Percentiles rank a stretch among this genome's conserved stretches.
phyloP scores from a whole-genome alignment of 768 basidiomycete species.

The Obba rivulosa region DNA sequence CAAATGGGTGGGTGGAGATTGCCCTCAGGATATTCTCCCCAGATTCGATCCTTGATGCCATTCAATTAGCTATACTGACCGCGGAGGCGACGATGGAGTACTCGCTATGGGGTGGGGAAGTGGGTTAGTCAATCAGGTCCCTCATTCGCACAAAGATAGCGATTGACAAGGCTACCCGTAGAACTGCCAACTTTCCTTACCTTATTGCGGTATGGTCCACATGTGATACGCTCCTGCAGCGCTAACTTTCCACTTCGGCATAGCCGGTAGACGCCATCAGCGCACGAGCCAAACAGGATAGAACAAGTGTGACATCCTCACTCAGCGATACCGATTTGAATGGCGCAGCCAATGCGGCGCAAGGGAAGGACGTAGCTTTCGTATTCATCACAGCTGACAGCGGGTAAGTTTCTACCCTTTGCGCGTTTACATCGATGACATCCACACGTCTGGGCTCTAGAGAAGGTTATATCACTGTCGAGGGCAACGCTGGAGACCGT shows the following conservation, averaged over 20 bases:
- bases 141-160: too few species aligned
- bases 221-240: neutral
- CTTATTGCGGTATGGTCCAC: slow-evolving; percentile 33
- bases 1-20: slow-evolving; percentile 41
- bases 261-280: slow-evolving; percentile 39
- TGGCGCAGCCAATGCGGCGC: slow-evolving; percentile 37
- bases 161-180: slow-evolving; percentile 8
- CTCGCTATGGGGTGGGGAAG: slow-evolving; percentile 53
- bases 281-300: slow-evolving; percentile 27
- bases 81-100: slow-evolving; percentile 56
- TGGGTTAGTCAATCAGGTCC: slow-evolving; percentile 14
- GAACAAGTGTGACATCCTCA: slow-evolving; percentile 40
- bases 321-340: slow-evolving; percentile 46
- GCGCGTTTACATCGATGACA: neutral
- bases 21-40: too few species aligned
- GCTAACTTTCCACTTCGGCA: neutral
- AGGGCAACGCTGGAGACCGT: slow-evolving; percentile 28
- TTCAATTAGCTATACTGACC: slow-evolving; percentile 46
- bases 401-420: slow-evolving; percentile 10
- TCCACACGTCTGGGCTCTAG: slow-evolving; percentile 4
- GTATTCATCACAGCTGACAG: slow-evolving; percentile 48
- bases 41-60: too few species aligned
- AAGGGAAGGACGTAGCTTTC: slow-evolving; percentile 45
- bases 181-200: slow-evolving; percentile 49
- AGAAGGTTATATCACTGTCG: slow-evolving; percentile 28